Base-by-base conservation (phyloP, 768 basidiomycete species). In the Trametes villosa region DNA sequence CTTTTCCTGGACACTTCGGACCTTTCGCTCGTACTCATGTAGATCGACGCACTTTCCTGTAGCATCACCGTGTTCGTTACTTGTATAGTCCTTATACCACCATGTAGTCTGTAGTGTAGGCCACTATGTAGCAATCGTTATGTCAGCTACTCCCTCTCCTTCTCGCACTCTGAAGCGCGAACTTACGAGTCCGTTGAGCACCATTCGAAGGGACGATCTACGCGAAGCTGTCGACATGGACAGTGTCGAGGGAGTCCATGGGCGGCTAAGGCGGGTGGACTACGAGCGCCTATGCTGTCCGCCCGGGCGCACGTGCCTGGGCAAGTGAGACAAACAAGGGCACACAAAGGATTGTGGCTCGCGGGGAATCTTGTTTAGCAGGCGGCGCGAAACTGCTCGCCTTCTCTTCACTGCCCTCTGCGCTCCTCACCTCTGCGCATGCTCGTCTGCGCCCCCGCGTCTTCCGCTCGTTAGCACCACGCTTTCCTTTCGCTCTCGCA, bases 341-440 rank as follows among this genome's bases (percentile, higher is more conserved):
- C 12, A 51, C 58, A 63, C 62, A 63, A 36, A 48, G 50, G 34
- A 24, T 12, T 54, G 62, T 63, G 61, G 61, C 61, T 44, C 27
- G 18, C 9, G 2, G 22, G 26, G 24, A 47, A 59, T 53, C 48
- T 54, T 55, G 59, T 61, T 55, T 55, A 34, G 46, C 44, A 12
- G 56, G 38, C 30, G 20, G 56, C 22, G 47, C 38, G 50, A n/a
- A n/a, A n/a, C n/a, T n/a, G 40, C 36, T 26, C 36, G 30, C n/a
- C 40, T 13, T 67, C 60, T 67, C 70, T 46, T 68, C 70, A 7
- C 69, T 71, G 36, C 62, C 64, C 24, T 73, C 75, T 31, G 63
- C 56, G 20, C 41, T n/a, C 41, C 20, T 42, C 27, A 47, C 65
- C 63, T 57, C 31, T 68, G 59, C 67, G 67, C 46, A 17, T 57